phyloP scores from a whole-genome alignment of 2,329 filamentous ascomycete species.

The Proliferodiscus dingleyae region DNA sequence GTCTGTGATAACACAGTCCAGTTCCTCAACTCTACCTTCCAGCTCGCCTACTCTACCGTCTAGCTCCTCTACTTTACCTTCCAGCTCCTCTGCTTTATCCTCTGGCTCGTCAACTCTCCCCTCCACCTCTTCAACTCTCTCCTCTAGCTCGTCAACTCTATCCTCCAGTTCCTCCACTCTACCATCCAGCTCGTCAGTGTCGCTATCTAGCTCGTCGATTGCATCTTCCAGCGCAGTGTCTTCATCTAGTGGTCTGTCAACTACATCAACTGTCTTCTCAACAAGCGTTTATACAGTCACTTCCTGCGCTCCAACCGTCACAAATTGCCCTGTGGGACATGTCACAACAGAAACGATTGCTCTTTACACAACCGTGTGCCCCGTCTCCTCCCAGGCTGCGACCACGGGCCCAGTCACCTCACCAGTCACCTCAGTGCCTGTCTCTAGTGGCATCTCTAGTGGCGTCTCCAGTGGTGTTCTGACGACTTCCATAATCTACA shows the following conservation, averaged over 20 bases:
- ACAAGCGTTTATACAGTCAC: conserved; percentile 24
- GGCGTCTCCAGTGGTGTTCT: not conserved
- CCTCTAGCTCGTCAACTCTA: too few relatives aligned
- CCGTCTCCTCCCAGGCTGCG: too few relatives aligned
- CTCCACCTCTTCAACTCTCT: not conserved
- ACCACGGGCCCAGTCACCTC: too few relatives aligned
- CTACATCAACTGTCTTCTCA: conserved; percentile 20
- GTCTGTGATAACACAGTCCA: not conserved
- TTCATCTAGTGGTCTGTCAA: not conserved
- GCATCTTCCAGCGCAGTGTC: not conserved
- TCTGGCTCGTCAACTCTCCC: not conserved
- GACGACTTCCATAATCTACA: conserved; percentile 43
- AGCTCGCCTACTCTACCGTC: not conserved
- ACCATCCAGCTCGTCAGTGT: not conserved
- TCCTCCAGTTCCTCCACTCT: too few relatives aligned
- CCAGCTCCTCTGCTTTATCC: not conserved
- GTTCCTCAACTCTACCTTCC: not conserved
- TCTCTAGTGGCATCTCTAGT: not conserved
- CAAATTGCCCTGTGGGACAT: conserved; percentile 21
- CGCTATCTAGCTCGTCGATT: not conserved
- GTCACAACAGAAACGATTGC: conserved; percentile 33
- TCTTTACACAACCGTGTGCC: conserved; percentile 28
- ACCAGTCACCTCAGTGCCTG: conserved; percentile 8
- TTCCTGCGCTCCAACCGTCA: conserved; percentile 21
- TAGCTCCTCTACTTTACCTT: not conserved